Evolutionary conservation across 768 basidiomycete species (phyloP), one percentile per base, ranked within the genome.

Genomic region (Naganishia antarctica): DNA sequence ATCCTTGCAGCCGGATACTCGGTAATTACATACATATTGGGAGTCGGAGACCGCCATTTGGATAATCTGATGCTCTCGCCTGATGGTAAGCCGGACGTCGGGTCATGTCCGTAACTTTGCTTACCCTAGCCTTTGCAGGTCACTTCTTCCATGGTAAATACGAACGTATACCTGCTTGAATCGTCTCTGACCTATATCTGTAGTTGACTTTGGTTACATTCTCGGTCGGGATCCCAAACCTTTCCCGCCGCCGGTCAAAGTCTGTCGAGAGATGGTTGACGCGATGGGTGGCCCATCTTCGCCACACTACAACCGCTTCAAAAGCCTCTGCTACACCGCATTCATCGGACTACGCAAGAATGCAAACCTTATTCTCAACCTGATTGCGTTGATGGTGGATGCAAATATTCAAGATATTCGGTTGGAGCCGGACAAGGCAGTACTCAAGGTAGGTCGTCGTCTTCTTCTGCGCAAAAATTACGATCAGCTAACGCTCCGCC

Each of bases 241-340:
- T 0, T 94, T 93, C 74, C 93, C 96, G 1, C 96, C 96, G 6
- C 90, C 92, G 13, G 93, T 98, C 69, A 99, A 99, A 76, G 89
- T 99, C 43, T 97, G 93, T 79, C 93, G 94, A 73, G 96, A 98
- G 75, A 99, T 98, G 96, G 91, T 98, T 0, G 96, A 99, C 74
- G 94, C 90, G 12, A 94, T 99, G 92, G 96, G 96, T n/a, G 94
- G 96, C 12, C 86, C 90, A 1, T 85, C 89, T 71, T 94, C 92
- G 6, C 84, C 88, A n/a, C 94, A 98, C 75, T 97, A 97, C 77
- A 84, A 86, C 26, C 87, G 93, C 31, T 99, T 99, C 85, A 92
- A 97, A 78, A 88, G 85, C 70, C 88, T 92, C 69, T 96, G 91
- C 76, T 94, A 93, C 78, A 98, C 94, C n/a, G 96, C 91, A 1